Conservation (phyloP, 2,329 filamentous ascomycete genomes). For the Colletotrichum sidae region DNA sequence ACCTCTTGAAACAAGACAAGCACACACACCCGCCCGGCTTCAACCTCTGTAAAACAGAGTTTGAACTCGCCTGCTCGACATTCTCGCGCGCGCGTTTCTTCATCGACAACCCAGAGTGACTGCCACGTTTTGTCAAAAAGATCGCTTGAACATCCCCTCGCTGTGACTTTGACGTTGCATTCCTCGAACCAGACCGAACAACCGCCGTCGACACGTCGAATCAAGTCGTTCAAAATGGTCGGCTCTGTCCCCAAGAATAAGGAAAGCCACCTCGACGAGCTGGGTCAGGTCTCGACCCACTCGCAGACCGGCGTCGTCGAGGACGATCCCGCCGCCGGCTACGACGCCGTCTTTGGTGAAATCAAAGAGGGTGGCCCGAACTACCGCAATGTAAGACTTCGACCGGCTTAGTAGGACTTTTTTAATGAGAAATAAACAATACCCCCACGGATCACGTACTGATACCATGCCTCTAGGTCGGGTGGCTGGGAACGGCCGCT, state of each 20-base stretch:
- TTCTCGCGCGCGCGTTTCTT: neutral
- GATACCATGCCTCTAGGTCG: constrained; percentile 44
- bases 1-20: constrained; percentile 4
- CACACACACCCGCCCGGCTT: neutral
- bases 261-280: constrained; percentile 23
- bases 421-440: neutral
- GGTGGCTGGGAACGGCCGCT: constrained; percentile 55
- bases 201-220: neutral
- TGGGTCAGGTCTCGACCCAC: constrained; percentile 15
- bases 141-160: neutral
- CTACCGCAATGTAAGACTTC: constrained; percentile 44
- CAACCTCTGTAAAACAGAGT: constrained; percentile 6
- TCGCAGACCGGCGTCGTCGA: constrained; percentile 29
- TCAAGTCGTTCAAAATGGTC: constrained; percentile 13
- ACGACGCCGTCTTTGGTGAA: constrained; percentile 47
- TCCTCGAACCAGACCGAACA: constrained; percentile 7
- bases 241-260: constrained; percentile 18
- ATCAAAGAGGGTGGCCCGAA: constrained; percentile 46
- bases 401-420: constrained; percentile 39
- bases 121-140: neutral
- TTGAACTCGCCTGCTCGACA: neutral
- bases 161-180: constrained; percentile 15
- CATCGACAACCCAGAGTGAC: constrained; percentile 16
- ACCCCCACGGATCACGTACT: constrained; percentile 2
- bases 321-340: constrained; percentile 22